A percentile compares a stretch with the other conserved stretches of the same genome.
These are phyloP conservation scores for Tuber magnatum DNA, from an alignment of 495 filamentous ascomycete genomes.

Conservation along the genomic window DNA sequence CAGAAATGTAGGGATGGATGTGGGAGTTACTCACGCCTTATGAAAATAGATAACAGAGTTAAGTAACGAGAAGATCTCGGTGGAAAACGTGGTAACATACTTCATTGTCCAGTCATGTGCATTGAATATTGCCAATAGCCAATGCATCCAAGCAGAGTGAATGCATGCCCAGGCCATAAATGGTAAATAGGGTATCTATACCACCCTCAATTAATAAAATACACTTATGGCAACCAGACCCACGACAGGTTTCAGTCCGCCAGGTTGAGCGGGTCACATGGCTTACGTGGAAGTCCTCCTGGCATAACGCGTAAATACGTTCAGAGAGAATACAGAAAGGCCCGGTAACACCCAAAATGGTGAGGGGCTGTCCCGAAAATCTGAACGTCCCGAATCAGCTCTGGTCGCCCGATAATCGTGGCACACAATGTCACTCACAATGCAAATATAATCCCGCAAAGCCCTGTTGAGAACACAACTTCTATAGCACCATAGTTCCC, in stretches of 20 bases:
- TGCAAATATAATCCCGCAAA: slow-evolving; percentile 61
- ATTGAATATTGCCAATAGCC: slow-evolving; percentile 62
- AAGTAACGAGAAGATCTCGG: slow-evolving; percentile 63
- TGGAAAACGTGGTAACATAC: slow-evolving; percentile 66
- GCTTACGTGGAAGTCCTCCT: slow-evolving; percentile 52
- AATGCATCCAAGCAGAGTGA: slow-evolving; percentile 64
- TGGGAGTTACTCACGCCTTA: slow-evolving; percentile 47
- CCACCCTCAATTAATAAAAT: background rate
- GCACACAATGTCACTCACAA: slow-evolving; percentile 45
- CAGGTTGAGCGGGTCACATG: background rate
- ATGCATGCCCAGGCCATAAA: slow-evolving; percentile 73
- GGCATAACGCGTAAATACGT: slow-evolving; percentile 59
- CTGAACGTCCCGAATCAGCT: slow-evolving; percentile 42
- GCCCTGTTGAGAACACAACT: slow-evolving; percentile 63
- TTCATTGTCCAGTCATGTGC: slow-evolving; percentile 72
- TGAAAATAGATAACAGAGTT: slow-evolving; percentile 72
- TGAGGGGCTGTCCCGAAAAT: slow-evolving; percentile 63
- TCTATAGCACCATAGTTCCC: slow-evolving; percentile 64
- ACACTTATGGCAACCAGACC: background rate
- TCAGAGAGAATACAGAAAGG: slow-evolving; percentile 68
- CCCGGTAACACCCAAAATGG: slow-evolving; percentile 64
- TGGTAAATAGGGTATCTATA: slow-evolving; percentile 57
- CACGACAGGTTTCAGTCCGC: background rate
- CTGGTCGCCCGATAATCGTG: background rate
- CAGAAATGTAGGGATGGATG: background rate